phyloP scores from a whole-genome alignment of 352 stramenopile species.

The Phytopythium oedochilum region DNA sequence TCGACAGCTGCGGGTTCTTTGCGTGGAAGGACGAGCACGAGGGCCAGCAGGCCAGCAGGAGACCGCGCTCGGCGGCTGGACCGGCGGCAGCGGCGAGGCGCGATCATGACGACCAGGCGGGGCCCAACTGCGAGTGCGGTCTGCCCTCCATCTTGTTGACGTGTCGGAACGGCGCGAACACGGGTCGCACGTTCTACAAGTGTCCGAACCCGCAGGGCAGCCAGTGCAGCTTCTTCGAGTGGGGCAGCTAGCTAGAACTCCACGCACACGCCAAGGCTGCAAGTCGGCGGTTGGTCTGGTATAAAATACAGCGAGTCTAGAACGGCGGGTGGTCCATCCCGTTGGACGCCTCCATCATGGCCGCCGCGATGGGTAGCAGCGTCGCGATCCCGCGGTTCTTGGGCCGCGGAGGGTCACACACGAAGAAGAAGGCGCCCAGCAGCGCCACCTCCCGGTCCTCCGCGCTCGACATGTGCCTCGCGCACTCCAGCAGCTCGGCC shows the following conservation, averaged over 20 bases:
- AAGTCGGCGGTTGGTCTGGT: background rate
- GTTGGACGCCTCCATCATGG: slow-evolving; percentile 45
- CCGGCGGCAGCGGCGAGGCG: background rate
- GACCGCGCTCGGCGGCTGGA: background rate
- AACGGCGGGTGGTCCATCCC: slow-evolving; percentile 25
- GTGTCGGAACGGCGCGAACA: slow-evolving; percentile 78
- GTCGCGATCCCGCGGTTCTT: slow-evolving; percentile 18
- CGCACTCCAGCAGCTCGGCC: slow-evolving; percentile 47
- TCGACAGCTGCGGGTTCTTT: slow-evolving; percentile 87
- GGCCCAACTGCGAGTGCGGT: slow-evolving; percentile 41
- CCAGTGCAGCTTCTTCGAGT: slow-evolving; percentile 93
- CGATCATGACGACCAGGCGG: slow-evolving; percentile 2
- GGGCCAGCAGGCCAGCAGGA: slow-evolving; percentile 6
- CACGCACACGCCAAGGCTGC: background rate
- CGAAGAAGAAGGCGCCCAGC: slow-evolving; percentile 61
- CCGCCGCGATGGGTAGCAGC: slow-evolving; percentile 55
- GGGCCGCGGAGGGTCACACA: slow-evolving; percentile 21
- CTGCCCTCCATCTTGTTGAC: slow-evolving; percentile 39
- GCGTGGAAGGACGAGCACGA: slow-evolving; percentile 88
- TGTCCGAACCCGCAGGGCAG: slow-evolving; percentile 80
- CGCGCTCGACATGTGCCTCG: slow-evolving; percentile 29
- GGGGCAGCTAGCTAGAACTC: slow-evolving; percentile 52
- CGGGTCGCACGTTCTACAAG: slow-evolving; percentile 92
- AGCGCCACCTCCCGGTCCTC: slow-evolving; percentile 54
- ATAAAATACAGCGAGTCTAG: slow-evolving; percentile 4